Base-by-base conservation (phyloP, 306 rosid genomes). In the Lupinus albus region DNA sequence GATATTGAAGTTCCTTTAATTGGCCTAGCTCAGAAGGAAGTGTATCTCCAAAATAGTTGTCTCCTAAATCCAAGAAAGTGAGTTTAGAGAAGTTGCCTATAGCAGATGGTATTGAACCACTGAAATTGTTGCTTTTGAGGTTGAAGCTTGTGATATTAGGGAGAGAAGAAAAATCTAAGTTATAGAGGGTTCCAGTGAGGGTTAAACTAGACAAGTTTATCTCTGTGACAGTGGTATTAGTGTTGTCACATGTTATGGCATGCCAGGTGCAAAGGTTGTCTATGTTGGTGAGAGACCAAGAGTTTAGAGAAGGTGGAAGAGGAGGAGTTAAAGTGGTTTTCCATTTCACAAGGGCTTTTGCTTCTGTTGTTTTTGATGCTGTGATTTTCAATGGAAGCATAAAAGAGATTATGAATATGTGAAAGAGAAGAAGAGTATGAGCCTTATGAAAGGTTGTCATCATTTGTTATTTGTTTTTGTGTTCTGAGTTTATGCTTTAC, bases 341-440 rank as follows among this genome's bases (percentile, higher is more conserved):
- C 97, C 97, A 90, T 61, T 59, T 81, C 9, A 84, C 17, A 18
- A 87, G 86, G 61, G 90, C 80, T 60, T 80, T 69, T 38, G 95
- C 97, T 78, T 87, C 88, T 30, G 85, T 16, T 78, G 0, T 77
- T 44, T 77, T 77, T 2, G 95, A 84, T n/a, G 92, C 67, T 14
- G 55, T 44, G 75, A 72, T 73, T 61, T 65, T 74, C 67, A 68
- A 41, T 13, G 82, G 88, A 52, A 84, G 77, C 25, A 79, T 25
- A 25, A 1, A 54, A 20, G 65, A 46, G 45, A 82, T 73, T 0
- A 81, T 4, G 8, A 87, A 38, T 38, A 83, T 15, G 2, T 25
- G 67, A 67, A 69, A 72, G 47, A 75, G 17, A 28, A 75, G 17
- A 28, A 62, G 33, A 25, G 51, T 7, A 46, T 12, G 57, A 50